Percentiles rank a stretch among this genome's conserved stretches.
These are phyloP conservation scores for Pseudognaphalium luteoalbum DNA, from an alignment of 129 eudicot genomes.

Conservation along the genomic window DNA sequence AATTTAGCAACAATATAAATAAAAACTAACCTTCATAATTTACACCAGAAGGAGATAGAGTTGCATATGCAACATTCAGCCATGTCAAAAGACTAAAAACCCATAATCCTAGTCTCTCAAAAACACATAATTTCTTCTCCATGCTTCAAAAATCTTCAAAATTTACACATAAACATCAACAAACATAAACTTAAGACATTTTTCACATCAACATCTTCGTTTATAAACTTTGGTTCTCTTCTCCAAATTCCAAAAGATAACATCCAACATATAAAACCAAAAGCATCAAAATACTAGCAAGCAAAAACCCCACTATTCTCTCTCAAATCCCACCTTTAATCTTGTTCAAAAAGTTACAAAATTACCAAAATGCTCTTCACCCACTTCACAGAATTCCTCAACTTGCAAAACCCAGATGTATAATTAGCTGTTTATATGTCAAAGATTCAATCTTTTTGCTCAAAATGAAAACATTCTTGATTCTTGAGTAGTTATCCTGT, in stretches of 20 bases:
- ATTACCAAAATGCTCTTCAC: constrained; percentile 23
- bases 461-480: constrained; percentile 17
- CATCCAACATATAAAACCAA: constrained; percentile 12
- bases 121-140: constrained; percentile 45
- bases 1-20: constrained; percentile 26
- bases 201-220: background rate
- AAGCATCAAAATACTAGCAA: background rate
- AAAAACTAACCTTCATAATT: constrained; percentile 86
- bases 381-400: constrained; percentile 21
- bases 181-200: constrained; percentile 31
- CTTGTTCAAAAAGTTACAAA: constrained; percentile 15
- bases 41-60: constrained; percentile 95
- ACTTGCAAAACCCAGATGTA: constrained; percentile 27
- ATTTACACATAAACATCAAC: constrained; percentile 25
- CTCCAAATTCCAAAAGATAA: constrained; percentile 34
- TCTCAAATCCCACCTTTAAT: constrained; percentile 26
- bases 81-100: constrained; percentile 41
- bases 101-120: constrained; percentile 43
- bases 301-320: background rate
- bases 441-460: constrained; percentile 24
- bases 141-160: constrained; percentile 46
- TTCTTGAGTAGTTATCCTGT: constrained; percentile 10
- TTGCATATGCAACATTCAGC: constrained; percentile 59
- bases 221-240: constrained; percentile 18
- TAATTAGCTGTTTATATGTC: background rate